These are phyloP conservation scores for Aspergillus nomiae DNA, from an alignment of 2,329 filamentous ascomycete genomes.

Conservation along the genomic window DNA sequence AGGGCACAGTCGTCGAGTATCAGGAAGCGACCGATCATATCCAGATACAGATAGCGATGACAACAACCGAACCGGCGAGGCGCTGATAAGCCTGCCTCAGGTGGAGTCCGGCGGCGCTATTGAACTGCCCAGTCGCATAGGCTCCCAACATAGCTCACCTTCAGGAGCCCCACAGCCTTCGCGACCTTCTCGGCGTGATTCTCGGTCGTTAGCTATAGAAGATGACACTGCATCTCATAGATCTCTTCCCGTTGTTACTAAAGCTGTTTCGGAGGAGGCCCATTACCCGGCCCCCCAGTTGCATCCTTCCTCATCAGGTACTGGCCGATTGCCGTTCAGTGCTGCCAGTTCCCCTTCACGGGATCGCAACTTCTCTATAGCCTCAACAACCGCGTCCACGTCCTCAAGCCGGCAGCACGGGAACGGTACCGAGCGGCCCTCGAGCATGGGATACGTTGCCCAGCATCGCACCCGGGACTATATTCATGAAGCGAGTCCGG, in stretches of 20 bases:
- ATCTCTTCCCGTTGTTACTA: constrained; percentile 23
- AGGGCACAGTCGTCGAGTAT: constrained; percentile 27
- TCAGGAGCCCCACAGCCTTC: constrained; percentile 35
- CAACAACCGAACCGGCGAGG: constrained; percentile 25
- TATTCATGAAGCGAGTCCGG: constrained; percentile 46
- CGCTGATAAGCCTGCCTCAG: constrained; percentile 57
- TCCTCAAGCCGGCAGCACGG: constrained; percentile 38
- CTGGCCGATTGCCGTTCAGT: constrained; percentile 47
- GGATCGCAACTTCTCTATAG: constrained; percentile 38
- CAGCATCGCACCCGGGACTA: constrained; percentile 52
- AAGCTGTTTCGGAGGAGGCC: constrained; percentile 18
- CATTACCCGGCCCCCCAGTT: constrained; percentile 21
- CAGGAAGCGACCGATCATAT: constrained; percentile 27
- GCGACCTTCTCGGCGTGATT: constrained; percentile 70
- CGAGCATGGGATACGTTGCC: constrained; percentile 53
- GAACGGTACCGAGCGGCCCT: constrained; percentile 41
- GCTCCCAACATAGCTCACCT: constrained; percentile 58
- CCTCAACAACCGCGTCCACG: constrained; percentile 40
- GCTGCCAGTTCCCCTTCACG: constrained; percentile 38
- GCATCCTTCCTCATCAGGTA: constrained; percentile 28
- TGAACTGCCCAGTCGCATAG: constrained; percentile 64
- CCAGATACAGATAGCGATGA: constrained; percentile 16
- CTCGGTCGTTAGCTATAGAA: constrained; percentile 46
- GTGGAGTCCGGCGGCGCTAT: constrained; percentile 63
- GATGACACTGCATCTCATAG: constrained; percentile 14